These are phyloP conservation scores for Populus alba DNA, from an alignment of 345 rosid genomes.

Conservation along the genomic window DNA sequence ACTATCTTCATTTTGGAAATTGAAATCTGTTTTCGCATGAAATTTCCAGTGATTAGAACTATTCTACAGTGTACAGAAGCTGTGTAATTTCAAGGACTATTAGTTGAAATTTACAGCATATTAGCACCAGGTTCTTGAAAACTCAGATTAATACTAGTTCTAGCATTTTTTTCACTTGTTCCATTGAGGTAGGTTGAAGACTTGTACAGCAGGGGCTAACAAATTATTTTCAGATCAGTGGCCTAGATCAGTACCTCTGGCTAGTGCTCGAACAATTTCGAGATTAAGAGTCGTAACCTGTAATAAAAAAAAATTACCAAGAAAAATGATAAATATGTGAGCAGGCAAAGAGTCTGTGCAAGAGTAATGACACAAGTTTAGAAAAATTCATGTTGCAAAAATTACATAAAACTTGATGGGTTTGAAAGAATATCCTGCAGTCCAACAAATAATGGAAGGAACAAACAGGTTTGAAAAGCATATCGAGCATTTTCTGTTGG, in stretches of 20 bases:
- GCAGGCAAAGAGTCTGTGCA: neutral
- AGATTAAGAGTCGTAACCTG: conserved; percentile 89
- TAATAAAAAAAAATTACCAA: conserved; percentile 3
- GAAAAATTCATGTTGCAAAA: neutral
- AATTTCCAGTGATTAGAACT: too few species aligned
- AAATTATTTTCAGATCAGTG: neutral
- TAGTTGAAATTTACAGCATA: too few species aligned
- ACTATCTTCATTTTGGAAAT: neutral
- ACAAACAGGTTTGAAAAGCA: neutral
- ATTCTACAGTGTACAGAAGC: too few species aligned
- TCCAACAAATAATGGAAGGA: neutral
- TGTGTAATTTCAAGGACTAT: too few species aligned
- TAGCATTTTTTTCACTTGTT: too few species aligned
- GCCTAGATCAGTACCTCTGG: conserved; percentile 59
- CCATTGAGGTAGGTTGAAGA: too few species aligned
- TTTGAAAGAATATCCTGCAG: neutral
- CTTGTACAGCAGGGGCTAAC: neutral
- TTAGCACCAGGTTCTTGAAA: too few species aligned
- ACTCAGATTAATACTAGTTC: too few species aligned
- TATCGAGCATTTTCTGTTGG: neutral
- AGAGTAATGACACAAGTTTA: neutral
- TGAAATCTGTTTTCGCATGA: too few species aligned
- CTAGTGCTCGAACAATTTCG: conserved; percentile 86
- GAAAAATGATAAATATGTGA: neutral
- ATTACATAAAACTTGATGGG: neutral